A percentile compares a stretch with the other conserved stretches of the same genome.
These are phyloP conservation scores for Podaxis pistillaris DNA, from an alignment of 768 basidiomycete species.

Conservation along the genomic window DNA sequence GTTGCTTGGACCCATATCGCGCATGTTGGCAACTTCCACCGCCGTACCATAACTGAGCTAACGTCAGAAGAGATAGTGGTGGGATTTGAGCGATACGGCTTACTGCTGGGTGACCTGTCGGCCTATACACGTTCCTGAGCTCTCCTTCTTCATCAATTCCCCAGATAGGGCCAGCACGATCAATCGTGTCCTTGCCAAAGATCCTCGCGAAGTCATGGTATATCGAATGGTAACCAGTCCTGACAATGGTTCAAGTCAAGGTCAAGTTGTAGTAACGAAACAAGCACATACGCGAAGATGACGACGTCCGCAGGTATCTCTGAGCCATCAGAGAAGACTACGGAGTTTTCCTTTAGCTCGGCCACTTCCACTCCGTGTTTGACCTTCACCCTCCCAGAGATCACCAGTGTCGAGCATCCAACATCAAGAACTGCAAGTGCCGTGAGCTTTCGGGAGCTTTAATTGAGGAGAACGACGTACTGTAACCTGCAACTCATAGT, in stretches of 20 bases:
- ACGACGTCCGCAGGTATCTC: slow-evolving; percentile 41
- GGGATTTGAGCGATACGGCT: slow-evolving; percentile 5
- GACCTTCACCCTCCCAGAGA: slow-evolving; percentile 54
- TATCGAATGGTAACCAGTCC: slow-evolving; percentile 18
- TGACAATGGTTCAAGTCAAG: background rate
- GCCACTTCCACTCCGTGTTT: slow-evolving; percentile 49
- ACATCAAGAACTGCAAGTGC: slow-evolving; percentile 34
- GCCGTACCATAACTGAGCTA: slow-evolving; percentile 37
- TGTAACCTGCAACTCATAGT: background rate
- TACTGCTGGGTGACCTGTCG: slow-evolving; percentile 42
- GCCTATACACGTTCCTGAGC: slow-evolving; percentile 32
- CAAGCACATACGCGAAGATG: slow-evolving; percentile 38
- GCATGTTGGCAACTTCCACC: slow-evolving; percentile 33
- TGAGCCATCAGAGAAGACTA: slow-evolving; percentile 39
- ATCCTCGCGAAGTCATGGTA: slow-evolving; percentile 26
- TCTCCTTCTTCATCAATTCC: slow-evolving; percentile 44
- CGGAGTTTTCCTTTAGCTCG: slow-evolving; percentile 30
- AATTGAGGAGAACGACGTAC: background rate
- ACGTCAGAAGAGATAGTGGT: background rate
- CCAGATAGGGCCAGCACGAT: slow-evolving; percentile 30
- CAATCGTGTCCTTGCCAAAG: slow-evolving; percentile 35
- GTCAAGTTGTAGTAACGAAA: too few species aligned
- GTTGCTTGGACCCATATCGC: slow-evolving; percentile 33
- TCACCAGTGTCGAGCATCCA: slow-evolving; percentile 51
- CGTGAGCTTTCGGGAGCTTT: background rate